Base-by-base conservation (phyloP, 73 alveolate genomes). In the Paramecium sexaurelia region DNA sequence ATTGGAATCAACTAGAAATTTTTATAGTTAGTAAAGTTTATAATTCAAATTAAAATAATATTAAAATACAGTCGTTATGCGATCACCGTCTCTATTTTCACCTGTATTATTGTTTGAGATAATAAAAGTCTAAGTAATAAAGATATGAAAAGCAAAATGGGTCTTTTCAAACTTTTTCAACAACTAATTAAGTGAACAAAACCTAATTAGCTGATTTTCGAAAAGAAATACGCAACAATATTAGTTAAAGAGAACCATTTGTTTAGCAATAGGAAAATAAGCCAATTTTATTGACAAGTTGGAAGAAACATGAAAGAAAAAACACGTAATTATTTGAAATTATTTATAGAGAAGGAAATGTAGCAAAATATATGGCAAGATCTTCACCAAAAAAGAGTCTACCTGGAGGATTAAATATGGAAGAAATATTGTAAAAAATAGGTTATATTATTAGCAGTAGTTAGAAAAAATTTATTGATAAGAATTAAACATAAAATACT, bases 161-260 rank as follows among this genome's bases (percentile, higher is more conserved):
- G 35, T 40, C 86, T 71, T 71, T 71, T 17, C 17, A 35, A 10
- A 71, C 86, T 11, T 71, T 71, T 37, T 36, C 37, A 71, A 35
- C 86, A 35, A 71, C 86, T 0, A 37, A 32, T 71, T 17, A 71
- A 71, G 55, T 71, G 86, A 71, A 66, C 26, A 66, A 66, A 9
- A 22, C 36, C 3, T 37, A 71, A 37, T 71, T 71, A n/a, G 86
- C 56, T 71, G 86, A 71, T 71, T 71, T 71, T 71, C 3, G 86
- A 33, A 71, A 71, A 17, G 86, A 71, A 37, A 36, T 71, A 10
- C 55, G 86, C 7, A 71, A 71, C 17, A 71, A 71, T 37, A 37
- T 71, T 40, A 71, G 86, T 71, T 71, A 71, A 17, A 71, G 86
- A 71, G 86, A 71, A 33, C 86, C 86, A n/a, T 71, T 71, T 37